Conservation (phyloP, 192 early-diverging fungal species). For the Dimargaris verticillata region DNA sequence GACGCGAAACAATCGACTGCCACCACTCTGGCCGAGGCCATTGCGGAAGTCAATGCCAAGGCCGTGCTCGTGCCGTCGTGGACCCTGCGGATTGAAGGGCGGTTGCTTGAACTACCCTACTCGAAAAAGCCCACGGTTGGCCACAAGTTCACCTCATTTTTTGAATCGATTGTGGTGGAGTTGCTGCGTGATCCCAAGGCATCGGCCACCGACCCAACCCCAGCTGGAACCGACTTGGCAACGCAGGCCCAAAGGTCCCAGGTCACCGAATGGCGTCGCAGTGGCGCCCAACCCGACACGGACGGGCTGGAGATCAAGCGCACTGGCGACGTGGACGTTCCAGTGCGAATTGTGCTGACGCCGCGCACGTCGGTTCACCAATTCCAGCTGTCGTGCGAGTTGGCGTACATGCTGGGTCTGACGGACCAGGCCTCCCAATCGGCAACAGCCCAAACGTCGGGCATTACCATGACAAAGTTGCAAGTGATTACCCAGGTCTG, state of each 20-base stretch:
- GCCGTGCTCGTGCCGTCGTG: slow-evolving; percentile 52
- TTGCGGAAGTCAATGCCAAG: slow-evolving; percentile 9
- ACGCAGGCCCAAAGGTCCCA: slow-evolving; percentile 15
- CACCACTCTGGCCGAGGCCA: background rate
- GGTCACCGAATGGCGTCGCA: slow-evolving; percentile 13
- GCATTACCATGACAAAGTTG: slow-evolving; percentile 38
- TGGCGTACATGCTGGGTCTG: slow-evolving; percentile 64
- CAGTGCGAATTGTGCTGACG: slow-evolving; percentile 44
- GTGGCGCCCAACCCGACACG: background rate
- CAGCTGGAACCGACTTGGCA: slow-evolving; percentile 20
- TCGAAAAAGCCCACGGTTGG: slow-evolving; percentile 38
- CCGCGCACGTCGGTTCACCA: slow-evolving; percentile 64
- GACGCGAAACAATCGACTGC: background rate
- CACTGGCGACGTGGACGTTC: slow-evolving; percentile 67
- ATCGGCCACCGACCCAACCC: slow-evolving; percentile 40
- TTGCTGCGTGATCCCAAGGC: slow-evolving; percentile 59
- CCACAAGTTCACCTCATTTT: slow-evolving; percentile 74
- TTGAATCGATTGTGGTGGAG: slow-evolving; percentile 70
- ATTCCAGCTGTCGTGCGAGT: slow-evolving; percentile 55
- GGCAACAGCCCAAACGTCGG: background rate
- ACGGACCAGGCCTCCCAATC: slow-evolving; percentile 24
- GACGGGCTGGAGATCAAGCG: slow-evolving; percentile 91
- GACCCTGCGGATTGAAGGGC: slow-evolving; percentile 82
- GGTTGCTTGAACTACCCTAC: slow-evolving; percentile 58
- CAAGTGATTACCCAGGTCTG: slow-evolving; percentile 75